phyloP scores from a whole-genome alignment of 2,329 filamentous ascomycete genomes.

The Colletotrichum navitas region DNA sequence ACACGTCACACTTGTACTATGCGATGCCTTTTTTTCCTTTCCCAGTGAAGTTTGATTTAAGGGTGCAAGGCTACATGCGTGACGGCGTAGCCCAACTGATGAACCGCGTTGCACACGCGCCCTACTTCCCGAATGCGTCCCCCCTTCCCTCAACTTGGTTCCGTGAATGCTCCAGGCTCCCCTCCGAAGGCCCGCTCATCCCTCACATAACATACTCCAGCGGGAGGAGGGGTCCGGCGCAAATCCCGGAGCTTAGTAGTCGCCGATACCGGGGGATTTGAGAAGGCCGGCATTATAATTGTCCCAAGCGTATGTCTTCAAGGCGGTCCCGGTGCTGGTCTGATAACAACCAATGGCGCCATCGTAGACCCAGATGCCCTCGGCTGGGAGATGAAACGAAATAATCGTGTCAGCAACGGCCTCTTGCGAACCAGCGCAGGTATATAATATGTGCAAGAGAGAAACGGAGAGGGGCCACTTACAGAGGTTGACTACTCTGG shows the following conservation, averaged over 20 bases:
- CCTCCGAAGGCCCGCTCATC: too few relatives aligned
- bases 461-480: neutral
- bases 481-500: constrained; percentile 23
- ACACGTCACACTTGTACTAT: neutral
- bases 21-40: neutral
- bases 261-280: neutral
- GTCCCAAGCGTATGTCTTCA: too few relatives aligned
- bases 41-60: neutral
- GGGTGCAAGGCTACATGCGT: neutral
- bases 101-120: too few relatives aligned
- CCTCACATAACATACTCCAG: too few relatives aligned
- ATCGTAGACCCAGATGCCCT: constrained; percentile 28
- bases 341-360: constrained; percentile 21
- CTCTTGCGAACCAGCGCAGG: neutral
- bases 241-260: neutral
- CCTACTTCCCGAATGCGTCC: too few relatives aligned
- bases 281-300: too few relatives aligned
- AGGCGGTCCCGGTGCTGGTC: too few relatives aligned
- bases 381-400: neutral
- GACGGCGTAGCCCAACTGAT: too few relatives aligned
- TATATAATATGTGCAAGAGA: neutral
- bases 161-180: too few relatives aligned
- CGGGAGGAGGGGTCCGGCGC: neutral
- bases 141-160: neutral
- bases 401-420: neutral